Percentiles rank a stretch among this genome's conserved stretches.
Conservation (phyloP, 352 stramenopile species). For the Globisporangium megalacanthum region DNA sequence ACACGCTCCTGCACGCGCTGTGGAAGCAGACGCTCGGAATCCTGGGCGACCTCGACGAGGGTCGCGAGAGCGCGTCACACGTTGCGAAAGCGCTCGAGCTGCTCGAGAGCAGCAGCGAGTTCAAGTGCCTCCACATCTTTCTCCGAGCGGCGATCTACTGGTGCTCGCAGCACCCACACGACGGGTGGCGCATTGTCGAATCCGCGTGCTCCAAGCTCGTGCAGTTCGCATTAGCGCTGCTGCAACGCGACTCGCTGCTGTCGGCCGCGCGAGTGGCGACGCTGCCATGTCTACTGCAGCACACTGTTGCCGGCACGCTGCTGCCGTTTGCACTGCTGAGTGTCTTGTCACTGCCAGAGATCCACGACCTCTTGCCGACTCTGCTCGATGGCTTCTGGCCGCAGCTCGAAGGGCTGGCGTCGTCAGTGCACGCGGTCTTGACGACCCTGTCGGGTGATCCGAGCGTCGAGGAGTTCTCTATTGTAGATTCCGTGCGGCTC, state of each 20-base stretch:
- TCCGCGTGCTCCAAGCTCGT: slow-evolving; percentile 47
- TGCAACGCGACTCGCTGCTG: slow-evolving; percentile 24
- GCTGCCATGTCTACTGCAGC: slow-evolving; percentile 37
- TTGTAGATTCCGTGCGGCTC: background rate
- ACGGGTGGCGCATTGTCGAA: slow-evolving; percentile 58
- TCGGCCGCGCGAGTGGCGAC: slow-evolving; percentile 8
- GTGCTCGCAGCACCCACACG: slow-evolving; percentile 42
- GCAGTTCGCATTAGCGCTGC: slow-evolving; percentile 29
- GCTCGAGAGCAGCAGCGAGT: slow-evolving; percentile 52
- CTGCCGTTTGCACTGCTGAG: slow-evolving; percentile 74
- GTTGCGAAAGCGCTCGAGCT: slow-evolving; percentile 28
- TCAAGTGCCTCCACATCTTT: slow-evolving; percentile 79
- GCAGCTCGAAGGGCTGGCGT: slow-evolving; percentile 30
- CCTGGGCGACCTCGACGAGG: slow-evolving; percentile 8
- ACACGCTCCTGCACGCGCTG: slow-evolving; percentile 54
- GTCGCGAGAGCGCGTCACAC: slow-evolving; percentile 3
- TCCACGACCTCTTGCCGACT: slow-evolving; percentile 35
- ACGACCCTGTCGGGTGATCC: background rate
- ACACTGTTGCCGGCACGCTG: slow-evolving; percentile 63
- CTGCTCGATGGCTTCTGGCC: slow-evolving; percentile 45
- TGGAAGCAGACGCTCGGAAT: slow-evolving; percentile 31
- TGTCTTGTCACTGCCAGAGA: slow-evolving; percentile 49
- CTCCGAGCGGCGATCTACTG: slow-evolving; percentile 70
- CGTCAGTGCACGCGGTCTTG: slow-evolving; percentile 15
- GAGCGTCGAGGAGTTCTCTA: background rate